Evolutionary conservation across 1,139 yeast genomes (phyloP), one percentile per base, ranked within the genome.

Genomic region (Diutina catenulata): DNA sequence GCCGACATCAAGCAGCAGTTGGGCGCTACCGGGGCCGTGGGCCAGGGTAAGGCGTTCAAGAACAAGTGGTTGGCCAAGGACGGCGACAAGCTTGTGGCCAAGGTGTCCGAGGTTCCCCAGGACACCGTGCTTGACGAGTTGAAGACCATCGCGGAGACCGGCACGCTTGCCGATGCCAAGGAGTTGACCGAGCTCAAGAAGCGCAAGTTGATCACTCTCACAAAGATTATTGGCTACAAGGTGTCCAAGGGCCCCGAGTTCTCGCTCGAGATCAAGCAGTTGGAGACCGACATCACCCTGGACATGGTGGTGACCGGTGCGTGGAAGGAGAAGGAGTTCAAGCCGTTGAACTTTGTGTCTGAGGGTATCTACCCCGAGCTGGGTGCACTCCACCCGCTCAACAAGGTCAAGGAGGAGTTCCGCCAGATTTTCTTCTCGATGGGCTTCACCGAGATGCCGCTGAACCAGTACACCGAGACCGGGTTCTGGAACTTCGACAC

Each of bases 401-500:
- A 78, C 67, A 91, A 91, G 63, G 97, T 91, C 42, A 77, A 96
- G 53, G 96, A 88, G 62, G 98, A 93, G 61, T 93, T 91, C 64
- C 76, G 98, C 67, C 95, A 88, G 59, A 88, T 93, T 54, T 91
- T 93, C 74, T 91, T 91, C 65, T 78, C 93, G 33, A 78, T 91
- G 87, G 99, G 99, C 9, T 91, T 91, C 76, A 77, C 91, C 25
- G 99, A 91, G 67, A 91, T 91, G 99, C 96, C 98, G 43, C 81
- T 98, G 16, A 88, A 88, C 59, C 95, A 88, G 62, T 91, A 87
- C 57, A 98, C 93, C 40, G 99, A 91, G 56, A 74, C 94, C 21
- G 97, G 98, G 9, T 91, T 93, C 76, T 91, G 99, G 99, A 91
- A 93, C 64, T 91, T 91, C 56, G 99, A 91, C 59, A 75, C 98